Evolutionary conservation across 495 filamentous ascomycete genomes (phyloP), one percentile per base, ranked within the genome.

Genomic region (Neurospora sp.): DNA sequence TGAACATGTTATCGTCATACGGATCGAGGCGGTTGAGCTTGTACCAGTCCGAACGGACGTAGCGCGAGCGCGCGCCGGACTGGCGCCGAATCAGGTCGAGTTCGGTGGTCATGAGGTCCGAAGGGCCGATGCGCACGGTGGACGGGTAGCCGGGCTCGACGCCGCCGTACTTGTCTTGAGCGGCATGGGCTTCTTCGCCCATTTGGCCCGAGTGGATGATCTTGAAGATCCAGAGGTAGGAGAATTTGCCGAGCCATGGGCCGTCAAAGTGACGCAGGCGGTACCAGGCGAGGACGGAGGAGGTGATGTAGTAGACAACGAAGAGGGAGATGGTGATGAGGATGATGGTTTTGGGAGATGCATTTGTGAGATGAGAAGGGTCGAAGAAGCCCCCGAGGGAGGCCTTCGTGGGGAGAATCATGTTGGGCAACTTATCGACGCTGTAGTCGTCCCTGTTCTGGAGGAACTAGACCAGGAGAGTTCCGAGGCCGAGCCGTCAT

Each of bases 71-170:
- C 12, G 79, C 81, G 31, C 69, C 73, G 45, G 74, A 78, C n/a
- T 80, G 81, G 17, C 80, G 76, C 70, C 77, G 78, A 9, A 83
- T 69, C 4, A 79, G 76, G 0, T 81, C 76, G 6, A 81, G 75
- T 73, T 87, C 81, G 70, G 77, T 76, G 20, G 83, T 77, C 8
- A 81, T 74, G 20, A 84, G 82, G n/a, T 87, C 84, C 35, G 84
- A 82, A n/a, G 87, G 88, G 7, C 84, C 84, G 69, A 86, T 79
- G 27, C 88, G 83, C 65, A 88, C 79, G 27, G 88, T 74, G 10
- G 82, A 75, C 0, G 84, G 86, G 73, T 87, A 87, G 53, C 53
- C 53, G 5, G 53, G 53, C 14, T 31, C 22, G 53, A 61, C 53
- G 53, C 53, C 53, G 27, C 53, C 53, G 53, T 61, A 61, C 53